phyloP scores from a whole-genome alignment of 805 yeast genomes.

The Pichia cabralensis region DNA sequence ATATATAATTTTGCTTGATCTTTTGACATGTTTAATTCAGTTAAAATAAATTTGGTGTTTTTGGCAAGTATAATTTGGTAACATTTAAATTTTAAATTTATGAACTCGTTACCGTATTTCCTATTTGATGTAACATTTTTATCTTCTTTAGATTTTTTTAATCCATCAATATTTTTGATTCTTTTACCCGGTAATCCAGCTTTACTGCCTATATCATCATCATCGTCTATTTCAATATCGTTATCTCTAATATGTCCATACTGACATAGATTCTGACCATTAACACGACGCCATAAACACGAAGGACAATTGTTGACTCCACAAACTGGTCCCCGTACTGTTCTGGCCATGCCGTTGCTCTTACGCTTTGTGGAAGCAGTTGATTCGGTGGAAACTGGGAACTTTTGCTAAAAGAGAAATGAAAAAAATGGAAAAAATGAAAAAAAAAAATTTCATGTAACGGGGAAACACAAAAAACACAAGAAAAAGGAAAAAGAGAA shows the following conservation, averaged over 20 bases:
- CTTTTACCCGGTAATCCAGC: constrained; percentile 41
- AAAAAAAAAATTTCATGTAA: not conserved
- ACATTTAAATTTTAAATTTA: constrained; percentile 13
- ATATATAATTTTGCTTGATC: constrained; percentile 7
- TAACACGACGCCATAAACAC: constrained; percentile 54
- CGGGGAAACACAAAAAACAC: too few species aligned
- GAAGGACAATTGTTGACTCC: constrained; percentile 88
- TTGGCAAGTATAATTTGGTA: constrained; percentile 32
- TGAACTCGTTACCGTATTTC: constrained; percentile 19
- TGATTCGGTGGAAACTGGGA: too few species aligned
- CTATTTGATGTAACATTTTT: constrained; percentile 8
- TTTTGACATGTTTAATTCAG: constrained; percentile 15
- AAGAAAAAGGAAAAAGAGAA: too few species aligned
- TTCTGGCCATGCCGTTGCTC: constrained; percentile 13
- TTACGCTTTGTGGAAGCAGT: not conserved
- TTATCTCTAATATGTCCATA: constrained; percentile 86
- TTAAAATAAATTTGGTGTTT: constrained; percentile 35
- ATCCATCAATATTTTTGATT: constrained; percentile 37
- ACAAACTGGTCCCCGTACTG: constrained; percentile 67
- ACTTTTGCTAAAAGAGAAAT: not conserved
- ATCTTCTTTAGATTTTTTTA: constrained; percentile 18
- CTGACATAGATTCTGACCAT: constrained; percentile 79
- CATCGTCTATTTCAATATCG: constrained; percentile 69
- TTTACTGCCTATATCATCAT: too few species aligned
- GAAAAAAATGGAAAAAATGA: not conserved